Evolutionary conservation across 2,329 filamentous ascomycete genomes (phyloP).

Genomic region (Fusarium miscanthi): DNA sequence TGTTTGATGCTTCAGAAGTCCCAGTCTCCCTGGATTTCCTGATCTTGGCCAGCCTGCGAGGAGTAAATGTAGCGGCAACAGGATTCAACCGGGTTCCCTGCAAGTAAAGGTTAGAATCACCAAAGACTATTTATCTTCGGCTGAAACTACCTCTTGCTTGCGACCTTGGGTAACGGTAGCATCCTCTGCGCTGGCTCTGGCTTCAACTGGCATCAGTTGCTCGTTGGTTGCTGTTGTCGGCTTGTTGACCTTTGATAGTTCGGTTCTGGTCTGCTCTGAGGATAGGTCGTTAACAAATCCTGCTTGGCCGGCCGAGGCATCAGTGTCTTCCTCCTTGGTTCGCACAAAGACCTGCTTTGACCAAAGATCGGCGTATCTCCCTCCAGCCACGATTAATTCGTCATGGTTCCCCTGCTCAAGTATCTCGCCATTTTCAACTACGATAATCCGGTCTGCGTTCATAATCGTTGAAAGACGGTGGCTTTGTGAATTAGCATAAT

Average conservation of each 20-base stretch:
- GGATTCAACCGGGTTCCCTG: constrained; percentile 67
- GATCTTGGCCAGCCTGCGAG: constrained; percentile 48
- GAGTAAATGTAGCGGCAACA: constrained; percentile 66
- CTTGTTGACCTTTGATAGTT: constrained; percentile 51
- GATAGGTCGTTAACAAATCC: constrained; percentile 53
- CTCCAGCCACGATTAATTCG: constrained; percentile 66
- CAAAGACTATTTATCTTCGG: constrained; percentile 44
- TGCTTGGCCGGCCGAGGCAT: constrained; percentile 35
- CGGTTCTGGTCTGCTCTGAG: constrained; percentile 50
- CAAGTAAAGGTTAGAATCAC: constrained; percentile 56
- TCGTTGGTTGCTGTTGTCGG: constrained; percentile 29
- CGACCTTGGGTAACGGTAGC: constrained; percentile 50
- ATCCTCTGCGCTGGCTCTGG: constrained; percentile 35
- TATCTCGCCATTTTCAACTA: constrained; percentile 70
- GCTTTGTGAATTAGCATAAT: constrained; percentile 49
- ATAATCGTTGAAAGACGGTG: constrained; percentile 78
- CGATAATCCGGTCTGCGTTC: constrained; percentile 74
- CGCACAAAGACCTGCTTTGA: constrained; percentile 69
- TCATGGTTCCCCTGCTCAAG: constrained; percentile 73
- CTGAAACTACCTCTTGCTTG: constrained; percentile 64
- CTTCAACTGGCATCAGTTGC: constrained; percentile 41
- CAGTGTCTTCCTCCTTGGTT: constrained; percentile 55
- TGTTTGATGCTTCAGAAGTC: constrained; percentile 24
- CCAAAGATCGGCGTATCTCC: constrained; percentile 74
- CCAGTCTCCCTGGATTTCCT: constrained; percentile 18